These are phyloP conservation scores for Papiliotrema flavescens DNA, from an alignment of 1,284 basidiomycete species.

Conservation along the genomic window DNA sequence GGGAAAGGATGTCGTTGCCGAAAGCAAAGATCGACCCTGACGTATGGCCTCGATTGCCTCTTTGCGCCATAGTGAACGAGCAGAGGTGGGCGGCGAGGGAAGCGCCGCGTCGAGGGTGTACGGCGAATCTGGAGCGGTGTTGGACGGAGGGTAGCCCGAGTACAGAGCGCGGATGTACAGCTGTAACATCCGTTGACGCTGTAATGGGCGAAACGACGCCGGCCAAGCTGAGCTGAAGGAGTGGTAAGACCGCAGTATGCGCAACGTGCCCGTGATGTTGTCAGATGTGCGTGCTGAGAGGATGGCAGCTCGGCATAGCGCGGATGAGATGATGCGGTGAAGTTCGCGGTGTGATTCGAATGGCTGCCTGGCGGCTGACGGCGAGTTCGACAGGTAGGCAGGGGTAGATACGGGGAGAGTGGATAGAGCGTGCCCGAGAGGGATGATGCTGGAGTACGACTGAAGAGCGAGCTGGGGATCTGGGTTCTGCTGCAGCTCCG, in stretches of 20 bases:
- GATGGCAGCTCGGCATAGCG: constrained; percentile 46
- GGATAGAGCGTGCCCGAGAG: constrained; percentile 14
- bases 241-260: constrained; percentile 64
- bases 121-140: constrained; percentile 11
- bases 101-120: constrained; percentile 20
- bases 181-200: constrained; percentile 64
- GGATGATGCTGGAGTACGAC: constrained; percentile 28
- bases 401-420: constrained; percentile 22
- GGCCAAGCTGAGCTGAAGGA: constrained; percentile 66
- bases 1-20: constrained; percentile 70
- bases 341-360: constrained; percentile 43
- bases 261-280: constrained; percentile 43
- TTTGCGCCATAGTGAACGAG: constrained; percentile 59
- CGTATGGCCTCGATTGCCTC: constrained; percentile 63
- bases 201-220: constrained; percentile 64
- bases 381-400: constrained; percentile 20
- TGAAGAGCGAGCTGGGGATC: constrained; percentile 25
- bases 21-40: constrained; percentile 65
- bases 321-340: constrained; percentile 39
- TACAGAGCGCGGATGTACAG: constrained; percentile 70
- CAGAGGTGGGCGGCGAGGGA: constrained; percentile 26
- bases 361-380: constrained; percentile 9
- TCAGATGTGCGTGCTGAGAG: constrained; percentile 48
- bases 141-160: constrained; percentile 46
- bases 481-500: constrained; percentile 23